A percentile compares a stretch with the other conserved stretches of the same genome.
Conservation (phyloP, 2,329 filamentous ascomycete species). For the Fusarium fujikuroi region DNA sequence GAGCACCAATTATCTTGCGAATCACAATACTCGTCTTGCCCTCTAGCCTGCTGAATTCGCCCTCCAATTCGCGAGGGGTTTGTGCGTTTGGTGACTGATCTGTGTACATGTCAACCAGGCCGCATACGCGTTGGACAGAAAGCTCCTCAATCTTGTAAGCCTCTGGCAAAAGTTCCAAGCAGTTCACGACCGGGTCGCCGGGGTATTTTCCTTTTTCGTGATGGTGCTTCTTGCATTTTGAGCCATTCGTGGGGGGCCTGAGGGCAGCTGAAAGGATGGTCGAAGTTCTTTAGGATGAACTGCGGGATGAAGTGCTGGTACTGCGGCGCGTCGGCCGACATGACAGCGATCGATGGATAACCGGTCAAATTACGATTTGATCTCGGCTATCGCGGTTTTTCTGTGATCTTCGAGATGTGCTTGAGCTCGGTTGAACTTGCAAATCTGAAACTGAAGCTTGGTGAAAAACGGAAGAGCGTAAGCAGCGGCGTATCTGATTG, state of each 20-base stretch:
- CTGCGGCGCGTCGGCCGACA: background rate
- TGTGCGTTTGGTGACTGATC: background rate
- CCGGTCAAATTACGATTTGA: too few relatives aligned
- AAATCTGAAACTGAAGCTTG: background rate
- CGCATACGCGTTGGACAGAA: background rate
- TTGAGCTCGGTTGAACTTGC: rapidly evolving
- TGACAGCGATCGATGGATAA: too few relatives aligned
- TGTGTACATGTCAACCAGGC: background rate
- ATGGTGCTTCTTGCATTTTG: background rate
- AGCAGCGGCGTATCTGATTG: background rate
- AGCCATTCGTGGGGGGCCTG: background rate
- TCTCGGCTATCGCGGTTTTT: too few relatives aligned
- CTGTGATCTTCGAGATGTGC: too few relatives aligned
- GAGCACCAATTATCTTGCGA: background rate
- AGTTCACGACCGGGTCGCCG: rapidly evolving
- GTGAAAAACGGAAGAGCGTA: background rate
- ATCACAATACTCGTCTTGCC: rapidly evolving
- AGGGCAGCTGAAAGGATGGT: background rate
- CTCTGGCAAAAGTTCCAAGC: background rate
- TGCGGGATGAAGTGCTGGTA: background rate
- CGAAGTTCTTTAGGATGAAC: background rate
- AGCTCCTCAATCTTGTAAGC: background rate
- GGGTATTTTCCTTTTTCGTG: background rate
- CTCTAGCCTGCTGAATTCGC: rapidly evolving
- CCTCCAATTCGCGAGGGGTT: background rate